Conservation (phyloP, 169 alveolate species). For the Eimeria necatrix region DNA sequence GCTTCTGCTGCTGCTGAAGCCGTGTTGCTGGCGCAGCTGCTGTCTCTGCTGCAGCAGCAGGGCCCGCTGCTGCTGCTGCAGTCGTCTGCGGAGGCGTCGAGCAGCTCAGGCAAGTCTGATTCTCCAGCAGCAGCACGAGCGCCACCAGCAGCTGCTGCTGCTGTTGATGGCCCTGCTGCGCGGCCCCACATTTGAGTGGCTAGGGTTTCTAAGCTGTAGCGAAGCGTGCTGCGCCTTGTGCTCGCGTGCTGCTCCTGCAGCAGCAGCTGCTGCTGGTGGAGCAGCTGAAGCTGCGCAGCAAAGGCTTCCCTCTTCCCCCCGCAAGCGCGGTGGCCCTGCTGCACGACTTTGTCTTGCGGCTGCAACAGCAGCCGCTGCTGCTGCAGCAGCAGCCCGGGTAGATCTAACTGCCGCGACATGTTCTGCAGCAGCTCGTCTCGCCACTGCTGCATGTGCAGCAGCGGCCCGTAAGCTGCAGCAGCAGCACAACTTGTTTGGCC, state of each 20-base stretch:
- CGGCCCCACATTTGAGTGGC: slow-evolving; percentile 50
- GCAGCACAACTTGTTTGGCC: slow-evolving; percentile 44
- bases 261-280: slow-evolving; percentile 48
- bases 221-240: slow-evolving; percentile 15
- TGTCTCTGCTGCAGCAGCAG: slow-evolving; percentile 41
- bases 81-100: background rate
- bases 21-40: slow-evolving; percentile 5
- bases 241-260: slow-evolving; percentile 47
- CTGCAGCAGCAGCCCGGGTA: slow-evolving; percentile 40
- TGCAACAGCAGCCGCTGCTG: slow-evolving; percentile 68
- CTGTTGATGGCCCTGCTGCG: background rate
- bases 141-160: slow-evolving; percentile 33
- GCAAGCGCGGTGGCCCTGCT: slow-evolving; percentile 1
- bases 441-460: slow-evolving; percentile 57
- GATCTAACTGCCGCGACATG: slow-evolving; percentile 49
- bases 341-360: slow-evolving; percentile 49
- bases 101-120: background rate
- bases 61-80: slow-evolving; percentile 8
- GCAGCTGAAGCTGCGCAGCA: slow-evolving; percentile 14
- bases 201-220: slow-evolving; percentile 1
- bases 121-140: slow-evolving; percentile 30
- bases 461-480: slow-evolving; percentile 49
- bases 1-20: slow-evolving; percentile 23
- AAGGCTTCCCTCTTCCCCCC: background rate
- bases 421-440: slow-evolving; percentile 61